phyloP scores from a whole-genome alignment of 2,329 filamentous ascomycete species.

The Didymella pomorum region DNA sequence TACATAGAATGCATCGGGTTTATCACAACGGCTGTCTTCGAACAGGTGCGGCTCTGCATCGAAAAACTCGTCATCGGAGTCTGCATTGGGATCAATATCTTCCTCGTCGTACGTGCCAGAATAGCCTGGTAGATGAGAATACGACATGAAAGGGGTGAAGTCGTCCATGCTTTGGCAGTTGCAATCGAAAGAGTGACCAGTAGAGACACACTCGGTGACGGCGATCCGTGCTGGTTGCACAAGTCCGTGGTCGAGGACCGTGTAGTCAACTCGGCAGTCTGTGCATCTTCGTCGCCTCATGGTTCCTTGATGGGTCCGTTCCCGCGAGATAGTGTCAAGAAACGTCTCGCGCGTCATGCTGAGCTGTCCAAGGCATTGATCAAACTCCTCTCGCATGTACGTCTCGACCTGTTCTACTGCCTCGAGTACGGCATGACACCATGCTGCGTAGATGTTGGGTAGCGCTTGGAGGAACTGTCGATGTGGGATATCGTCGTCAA shows the following conservation, averaged over 20 bases:
- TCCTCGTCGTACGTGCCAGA: not conserved
- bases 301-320: not conserved
- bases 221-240: constrained; percentile 22
- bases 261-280: constrained; percentile 11
- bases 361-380: constrained; percentile 3
- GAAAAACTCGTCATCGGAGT: constrained; percentile 3
- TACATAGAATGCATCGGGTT: constrained; percentile 12
- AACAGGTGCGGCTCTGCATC: constrained; percentile 12
- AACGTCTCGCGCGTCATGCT: constrained; percentile 6
- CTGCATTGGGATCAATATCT: not conserved
- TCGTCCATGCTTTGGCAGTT: constrained; percentile 1
- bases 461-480: constrained; percentile 18
- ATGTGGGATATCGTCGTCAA: constrained; percentile 21
- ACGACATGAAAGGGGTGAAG: not conserved
- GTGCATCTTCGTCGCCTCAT: not conserved
- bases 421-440: constrained; percentile 21
- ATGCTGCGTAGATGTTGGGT: constrained; percentile 25
- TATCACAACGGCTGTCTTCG: not conserved
- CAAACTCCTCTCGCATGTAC: constrained; percentile 14
- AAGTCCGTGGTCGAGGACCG: constrained; percentile 6
- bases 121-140: not conserved
- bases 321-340: not conserved
- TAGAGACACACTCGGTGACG: constrained; percentile 21
- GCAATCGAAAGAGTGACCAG: constrained; percentile 15
- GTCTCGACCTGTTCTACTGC: constrained; percentile 16